phyloP scores from a whole-genome alignment of 2,329 filamentous ascomycete species.

The Phaeosphaeria sp. region DNA sequence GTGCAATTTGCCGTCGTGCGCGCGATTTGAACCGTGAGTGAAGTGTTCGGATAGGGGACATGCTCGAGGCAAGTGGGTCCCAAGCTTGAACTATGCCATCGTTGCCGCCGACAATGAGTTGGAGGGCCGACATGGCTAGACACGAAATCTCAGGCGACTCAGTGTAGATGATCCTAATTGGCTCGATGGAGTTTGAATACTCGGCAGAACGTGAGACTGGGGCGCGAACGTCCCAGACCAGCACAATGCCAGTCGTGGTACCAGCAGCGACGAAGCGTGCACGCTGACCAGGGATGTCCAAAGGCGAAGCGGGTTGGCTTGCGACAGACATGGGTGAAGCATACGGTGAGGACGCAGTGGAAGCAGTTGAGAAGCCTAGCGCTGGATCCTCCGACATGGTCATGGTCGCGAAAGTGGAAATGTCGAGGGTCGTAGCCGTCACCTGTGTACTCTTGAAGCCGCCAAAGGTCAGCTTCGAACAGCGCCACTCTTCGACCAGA shows the following conservation, averaged over 20 bases:
- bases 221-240: conserved; percentile 86
- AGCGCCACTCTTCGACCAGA: conserved; percentile 69
- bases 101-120: conserved; percentile 90
- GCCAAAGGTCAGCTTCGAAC: conserved; percentile 67
- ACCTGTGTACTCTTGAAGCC: conserved; percentile 67
- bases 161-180: conserved; percentile 83
- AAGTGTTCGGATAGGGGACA: conserved; percentile 81
- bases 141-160: conserved; percentile 88
- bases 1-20: conserved; percentile 75
- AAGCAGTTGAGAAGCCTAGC: conserved; percentile 63
- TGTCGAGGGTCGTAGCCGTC: conserved; percentile 74
- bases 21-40: conserved; percentile 84
- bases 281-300: conserved; percentile 82
- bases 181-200: conserved; percentile 66
- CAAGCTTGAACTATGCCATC: conserved; percentile 95
- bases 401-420: conserved; percentile 73
- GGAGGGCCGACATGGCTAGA: conserved; percentile 81
- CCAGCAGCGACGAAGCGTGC: conserved; percentile 82
- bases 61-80: conserved; percentile 87
- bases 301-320: conserved; percentile 50
- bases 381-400: conserved; percentile 81
- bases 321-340: conserved; percentile 61
- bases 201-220: conserved; percentile 61
- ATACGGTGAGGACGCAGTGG: conserved; percentile 60
- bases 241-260: conserved; percentile 76